These are phyloP conservation scores for Sanghuangporus sanghuang DNA, from an alignment of 1,284 basidiomycete species.

Conservation along the genomic window DNA sequence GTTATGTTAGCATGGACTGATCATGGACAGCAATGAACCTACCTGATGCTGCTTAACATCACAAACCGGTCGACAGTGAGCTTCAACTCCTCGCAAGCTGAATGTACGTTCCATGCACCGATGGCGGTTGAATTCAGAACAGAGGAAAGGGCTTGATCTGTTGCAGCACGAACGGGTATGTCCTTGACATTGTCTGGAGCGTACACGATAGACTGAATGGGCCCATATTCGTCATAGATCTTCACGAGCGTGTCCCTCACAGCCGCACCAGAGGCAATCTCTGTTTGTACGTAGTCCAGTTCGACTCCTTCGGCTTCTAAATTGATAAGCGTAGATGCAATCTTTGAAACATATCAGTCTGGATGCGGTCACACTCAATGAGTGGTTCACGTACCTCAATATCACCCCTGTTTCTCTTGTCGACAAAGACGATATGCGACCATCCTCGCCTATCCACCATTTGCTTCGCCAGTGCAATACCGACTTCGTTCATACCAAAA, in stretches of 20 bases:
- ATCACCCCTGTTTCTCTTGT: neutral
- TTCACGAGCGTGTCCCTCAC: conserved; percentile 21
- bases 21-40: conserved; percentile 4
- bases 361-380: no score
- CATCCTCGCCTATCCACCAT: conserved; percentile 18
- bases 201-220: conserved; percentile 27
- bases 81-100: conserved; percentile 24
- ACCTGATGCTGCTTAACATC: conserved; percentile 29
- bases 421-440: conserved; percentile 7
- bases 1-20: neutral
- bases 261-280: conserved; percentile 21
- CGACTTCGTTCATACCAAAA: conserved; percentile 29
- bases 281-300: conserved; percentile 18
- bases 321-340: conserved; percentile 11
- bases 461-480: conserved; percentile 22
- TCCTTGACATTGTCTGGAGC: conserved; percentile 25
- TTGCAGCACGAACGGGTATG: conserved; percentile 22
- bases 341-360: neutral
- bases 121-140: conserved; percentile 26
- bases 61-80: conserved; percentile 28
- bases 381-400: neutral
- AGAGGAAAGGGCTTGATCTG: conserved; percentile 21
- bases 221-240: conserved; percentile 21
- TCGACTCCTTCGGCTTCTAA: conserved; percentile 7
- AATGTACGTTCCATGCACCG: conserved; percentile 31